Percentiles rank a stretch among this genome's conserved stretches.
These are phyloP conservation scores for Corymbia calophylla DNA, from an alignment of 441 rosid genomes.

Conservation along the genomic window DNA sequence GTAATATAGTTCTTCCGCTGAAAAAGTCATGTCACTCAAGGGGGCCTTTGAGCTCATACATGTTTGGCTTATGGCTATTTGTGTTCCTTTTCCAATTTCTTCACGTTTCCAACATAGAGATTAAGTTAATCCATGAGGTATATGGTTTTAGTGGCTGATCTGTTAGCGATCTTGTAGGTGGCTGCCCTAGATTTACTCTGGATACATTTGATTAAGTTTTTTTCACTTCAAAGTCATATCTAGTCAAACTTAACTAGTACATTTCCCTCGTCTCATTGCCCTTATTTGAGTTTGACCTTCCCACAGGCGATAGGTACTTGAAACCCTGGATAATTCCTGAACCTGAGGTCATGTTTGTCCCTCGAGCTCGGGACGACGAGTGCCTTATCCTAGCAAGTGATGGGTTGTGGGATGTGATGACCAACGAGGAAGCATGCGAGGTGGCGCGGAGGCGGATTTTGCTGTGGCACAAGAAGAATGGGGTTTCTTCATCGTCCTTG, in stretches of 20 bases:
- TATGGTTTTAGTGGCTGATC: background rate
- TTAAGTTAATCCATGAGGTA: conserved; percentile 8
- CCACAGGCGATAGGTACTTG: conserved; percentile 1
- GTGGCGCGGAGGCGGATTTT: background rate
- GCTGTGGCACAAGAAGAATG: background rate
- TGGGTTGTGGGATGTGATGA: conserved; percentile 9
- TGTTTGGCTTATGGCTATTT: conserved; percentile 39
- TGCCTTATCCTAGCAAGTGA: background rate
- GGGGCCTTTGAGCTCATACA: conserved; percentile 31
- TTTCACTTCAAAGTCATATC: background rate
- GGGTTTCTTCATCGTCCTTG: background rate
- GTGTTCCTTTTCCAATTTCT: conserved; percentile 36
- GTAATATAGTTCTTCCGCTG: conserved; percentile 30
- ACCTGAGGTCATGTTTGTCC: background rate
- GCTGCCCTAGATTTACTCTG: conserved; percentile 2
- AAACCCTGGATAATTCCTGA: conserved; percentile 2
- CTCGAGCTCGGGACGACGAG: conserved; percentile 1
- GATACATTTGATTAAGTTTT: background rate
- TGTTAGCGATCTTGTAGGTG: background rate
- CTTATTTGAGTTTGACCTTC: background rate
- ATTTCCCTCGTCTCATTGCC: background rate
- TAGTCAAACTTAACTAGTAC: background rate
- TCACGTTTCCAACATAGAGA: conserved; percentile 29
- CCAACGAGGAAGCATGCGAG: background rate
- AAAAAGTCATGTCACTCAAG: conserved; percentile 34